phyloP scores from a whole-genome alignment of 257 asterid genomes.

The Fraxinus cuspidata region DNA sequence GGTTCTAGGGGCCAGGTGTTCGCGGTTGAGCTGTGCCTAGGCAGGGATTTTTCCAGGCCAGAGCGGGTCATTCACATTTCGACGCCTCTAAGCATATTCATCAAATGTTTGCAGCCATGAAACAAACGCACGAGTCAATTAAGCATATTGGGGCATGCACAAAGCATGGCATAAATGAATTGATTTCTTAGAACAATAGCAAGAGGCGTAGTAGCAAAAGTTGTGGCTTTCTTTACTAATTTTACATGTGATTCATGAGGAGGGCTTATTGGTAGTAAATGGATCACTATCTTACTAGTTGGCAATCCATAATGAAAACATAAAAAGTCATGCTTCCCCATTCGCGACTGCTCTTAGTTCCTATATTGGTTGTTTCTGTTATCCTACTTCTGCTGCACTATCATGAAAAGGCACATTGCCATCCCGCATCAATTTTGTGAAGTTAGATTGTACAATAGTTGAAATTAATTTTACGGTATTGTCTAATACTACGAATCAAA shows the following conservation, averaged over 20 bases:
- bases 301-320: slow-evolving; percentile 14
- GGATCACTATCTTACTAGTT: slow-evolving; percentile 24
- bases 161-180: background rate
- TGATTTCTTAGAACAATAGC: background rate
- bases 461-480: background rate
- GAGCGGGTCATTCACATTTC: no score
- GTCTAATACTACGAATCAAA: no score
- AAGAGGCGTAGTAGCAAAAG: slow-evolving; percentile 1
- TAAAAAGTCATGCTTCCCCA: background rate
- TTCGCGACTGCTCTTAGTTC: background rate
- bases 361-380: slow-evolving; percentile 6
- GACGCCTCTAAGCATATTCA: background rate
- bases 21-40: no score
- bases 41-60: no score
- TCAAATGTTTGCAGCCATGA: no score
- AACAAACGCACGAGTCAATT: no score
- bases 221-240: slow-evolving; percentile 14
- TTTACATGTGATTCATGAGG: slow-evolving; percentile 24
- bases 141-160: no score
- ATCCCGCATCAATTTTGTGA: slow-evolving; percentile 13
- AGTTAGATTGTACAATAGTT: background rate
- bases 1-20: no score
- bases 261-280: slow-evolving; percentile 11
- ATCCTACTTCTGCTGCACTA: slow-evolving; percentile 13
- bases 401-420: slow-evolving; percentile 1